Evolutionary conservation across 345 rosid genomes (phyloP).

Genomic region (Corchorus capsularis): DNA sequence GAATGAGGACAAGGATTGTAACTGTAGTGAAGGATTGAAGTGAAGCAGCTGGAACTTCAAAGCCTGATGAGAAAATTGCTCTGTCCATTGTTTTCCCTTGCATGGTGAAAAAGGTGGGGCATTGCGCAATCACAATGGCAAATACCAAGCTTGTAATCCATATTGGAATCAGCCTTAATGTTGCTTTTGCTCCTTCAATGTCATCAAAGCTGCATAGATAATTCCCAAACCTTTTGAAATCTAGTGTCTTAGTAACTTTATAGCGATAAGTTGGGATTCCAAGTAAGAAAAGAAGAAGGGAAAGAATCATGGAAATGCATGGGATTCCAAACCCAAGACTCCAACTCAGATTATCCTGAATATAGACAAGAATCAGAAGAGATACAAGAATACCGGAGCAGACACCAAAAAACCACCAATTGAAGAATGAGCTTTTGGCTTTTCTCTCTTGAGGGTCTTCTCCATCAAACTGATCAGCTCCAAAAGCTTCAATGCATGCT

Average conservation of each 20-base stretch:
- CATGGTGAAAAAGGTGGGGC: constrained; percentile 58
- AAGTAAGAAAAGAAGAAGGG: constrained; percentile 33
- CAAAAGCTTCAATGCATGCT: constrained; percentile 82
- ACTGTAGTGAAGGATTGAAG: constrained; percentile 57
- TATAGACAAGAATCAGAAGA: constrained; percentile 48
- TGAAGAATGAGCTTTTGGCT: constrained; percentile 65
- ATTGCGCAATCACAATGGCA: constrained; percentile 55
- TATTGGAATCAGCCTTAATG: constrained; percentile 48
- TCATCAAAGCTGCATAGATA: constrained; percentile 34
- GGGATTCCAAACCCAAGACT: constrained; percentile 61
- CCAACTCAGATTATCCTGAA: constrained; percentile 86
- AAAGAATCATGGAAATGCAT: constrained; percentile 25
- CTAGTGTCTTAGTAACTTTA: constrained; percentile 18
- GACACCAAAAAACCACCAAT: constrained; percentile 91
- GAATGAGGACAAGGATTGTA: constrained; percentile 43
- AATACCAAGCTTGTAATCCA: constrained; percentile 52
- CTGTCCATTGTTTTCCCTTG: constrained; percentile 66
- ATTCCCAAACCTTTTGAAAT: constrained; percentile 25
- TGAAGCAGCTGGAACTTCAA: constrained; percentile 58
- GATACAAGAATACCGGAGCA: constrained; percentile 60
- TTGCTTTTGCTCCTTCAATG: constrained; percentile 57
- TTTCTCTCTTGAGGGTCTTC: constrained; percentile 47
- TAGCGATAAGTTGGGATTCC: constrained; percentile 32
- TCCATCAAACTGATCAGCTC: constrained; percentile 78
- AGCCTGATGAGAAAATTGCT: constrained; percentile 31